Evolutionary conservation across 768 basidiomycete genomes (phyloP).

Genomic region (Phlebiopsis flavidoalba): DNA sequence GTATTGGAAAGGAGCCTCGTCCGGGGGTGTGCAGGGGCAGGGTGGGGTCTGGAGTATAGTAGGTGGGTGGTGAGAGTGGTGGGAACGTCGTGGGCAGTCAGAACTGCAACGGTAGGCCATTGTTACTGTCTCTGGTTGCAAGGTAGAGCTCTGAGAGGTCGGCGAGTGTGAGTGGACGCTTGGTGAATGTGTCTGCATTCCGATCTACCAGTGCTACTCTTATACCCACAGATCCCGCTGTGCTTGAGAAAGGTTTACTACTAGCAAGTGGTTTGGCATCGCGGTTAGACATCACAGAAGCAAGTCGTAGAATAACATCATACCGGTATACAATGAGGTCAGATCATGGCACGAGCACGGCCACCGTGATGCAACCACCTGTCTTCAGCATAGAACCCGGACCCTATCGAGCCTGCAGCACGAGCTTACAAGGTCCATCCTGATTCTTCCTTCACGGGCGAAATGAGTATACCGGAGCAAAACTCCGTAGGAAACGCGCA

Average conservation of each 20-base stretch:
- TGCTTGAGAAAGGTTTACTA: not conserved
- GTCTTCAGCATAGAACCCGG: too few relatives aligned
- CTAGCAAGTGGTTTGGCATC: not conserved
- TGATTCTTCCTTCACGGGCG: too few relatives aligned
- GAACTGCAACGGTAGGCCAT: constrained; percentile 18
- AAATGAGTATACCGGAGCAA: too few relatives aligned
- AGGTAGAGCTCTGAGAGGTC: not conserved
- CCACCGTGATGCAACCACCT: too few relatives aligned
- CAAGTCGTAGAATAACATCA: constrained; percentile 6
- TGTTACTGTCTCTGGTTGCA: constrained; percentile 12
- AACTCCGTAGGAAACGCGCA: too few relatives aligned
- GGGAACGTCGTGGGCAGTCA: constrained; percentile 30
- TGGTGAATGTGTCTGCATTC: not conserved
- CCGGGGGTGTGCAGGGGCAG: constrained; percentile 16
- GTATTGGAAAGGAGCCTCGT: constrained; percentile 32
- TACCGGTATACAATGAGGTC: constrained; percentile 5
- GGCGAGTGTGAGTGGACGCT: not conserved
- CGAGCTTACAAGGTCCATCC: too few relatives aligned
- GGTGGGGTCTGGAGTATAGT: too few relatives aligned
- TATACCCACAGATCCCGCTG: not conserved
- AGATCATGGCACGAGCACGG: not conserved
- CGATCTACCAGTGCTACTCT: not conserved
- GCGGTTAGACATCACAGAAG: not conserved
- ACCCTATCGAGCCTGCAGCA: too few relatives aligned
- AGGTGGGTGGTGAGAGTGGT: constrained; percentile 37